Evolutionary conservation across 345 rosid genomes (phyloP).

Genomic region (Citrus maxima): DNA sequence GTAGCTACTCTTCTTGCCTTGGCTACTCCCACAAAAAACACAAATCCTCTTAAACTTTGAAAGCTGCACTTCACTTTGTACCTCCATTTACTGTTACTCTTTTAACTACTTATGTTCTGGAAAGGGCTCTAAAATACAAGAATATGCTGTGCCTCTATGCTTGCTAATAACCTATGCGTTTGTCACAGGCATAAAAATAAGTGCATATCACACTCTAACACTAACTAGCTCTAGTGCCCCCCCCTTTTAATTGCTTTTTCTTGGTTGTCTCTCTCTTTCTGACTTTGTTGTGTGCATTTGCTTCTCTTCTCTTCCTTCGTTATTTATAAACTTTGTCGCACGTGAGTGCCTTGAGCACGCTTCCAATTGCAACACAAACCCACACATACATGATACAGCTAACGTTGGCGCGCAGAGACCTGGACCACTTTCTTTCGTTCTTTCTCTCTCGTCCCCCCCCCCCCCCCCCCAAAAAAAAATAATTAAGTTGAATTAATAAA

Average conservation of each 20-base stretch:
- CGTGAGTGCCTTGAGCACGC: constrained; percentile 65
- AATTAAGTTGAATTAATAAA: no score
- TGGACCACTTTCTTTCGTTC: constrained; percentile 30
- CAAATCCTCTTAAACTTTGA: constrained; percentile 77
- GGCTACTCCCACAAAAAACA: constrained; percentile 88
- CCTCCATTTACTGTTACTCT: constrained; percentile 33
- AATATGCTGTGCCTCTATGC: constrained; percentile 20
- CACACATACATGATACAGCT: constrained; percentile 30
- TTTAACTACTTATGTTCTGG: neutral
- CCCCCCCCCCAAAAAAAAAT: no score
- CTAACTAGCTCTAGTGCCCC: neutral
- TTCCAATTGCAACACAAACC: constrained; percentile 12
- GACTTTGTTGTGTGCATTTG: no score
- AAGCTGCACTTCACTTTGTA: constrained; percentile 35
- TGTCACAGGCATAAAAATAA: neutral
- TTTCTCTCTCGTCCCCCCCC: no score
- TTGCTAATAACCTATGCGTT: neutral
- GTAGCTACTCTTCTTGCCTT: constrained; percentile 79
- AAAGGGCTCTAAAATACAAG: constrained; percentile 18
- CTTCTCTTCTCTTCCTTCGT: constrained; percentile 23
- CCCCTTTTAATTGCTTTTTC: neutral
- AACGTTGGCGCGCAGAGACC: constrained; percentile 58
- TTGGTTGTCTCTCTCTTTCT: constrained; percentile 16
- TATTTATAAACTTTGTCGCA: constrained; percentile 48
- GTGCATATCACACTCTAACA: neutral